These are phyloP conservation scores for Parastagonospora avenae DNA, from an alignment of 2,329 filamentous ascomycete genomes.

Conservation along the genomic window DNA sequence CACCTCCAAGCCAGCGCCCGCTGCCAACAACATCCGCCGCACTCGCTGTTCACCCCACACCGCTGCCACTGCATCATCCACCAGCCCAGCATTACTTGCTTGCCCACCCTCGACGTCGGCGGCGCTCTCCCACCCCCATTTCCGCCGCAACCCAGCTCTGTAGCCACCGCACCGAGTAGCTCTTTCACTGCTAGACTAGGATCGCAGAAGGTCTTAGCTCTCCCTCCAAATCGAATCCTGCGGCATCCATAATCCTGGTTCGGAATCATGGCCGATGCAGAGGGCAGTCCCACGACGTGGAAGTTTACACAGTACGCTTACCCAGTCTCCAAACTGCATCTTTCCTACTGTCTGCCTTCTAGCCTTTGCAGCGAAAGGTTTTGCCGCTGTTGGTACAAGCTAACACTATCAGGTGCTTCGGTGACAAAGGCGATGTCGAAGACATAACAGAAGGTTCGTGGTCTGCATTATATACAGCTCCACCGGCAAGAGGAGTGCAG, in stretches of 20 bases:
- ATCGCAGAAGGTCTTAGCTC: slow-evolving; percentile 17
- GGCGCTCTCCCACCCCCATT: slow-evolving; percentile 24
- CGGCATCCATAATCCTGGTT: slow-evolving; percentile 18
- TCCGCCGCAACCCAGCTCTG: slow-evolving; percentile 16
- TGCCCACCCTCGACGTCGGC: slow-evolving; percentile 35
- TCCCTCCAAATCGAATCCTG: slow-evolving; percentile 14
- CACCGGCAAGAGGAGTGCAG: neutral
- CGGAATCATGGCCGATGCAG: slow-evolving; percentile 90
- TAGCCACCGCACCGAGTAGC: slow-evolving; percentile 13
- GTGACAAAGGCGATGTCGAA: slow-evolving; percentile 98
- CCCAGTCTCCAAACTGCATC: neutral
- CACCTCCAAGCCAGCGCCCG: neutral
- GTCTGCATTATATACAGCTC: neutral
- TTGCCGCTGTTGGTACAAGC: slow-evolving; percentile 1
- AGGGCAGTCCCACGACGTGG: slow-evolving; percentile 94
- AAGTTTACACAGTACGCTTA: slow-evolving; percentile 96
- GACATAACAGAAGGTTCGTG: slow-evolving; percentile 90
- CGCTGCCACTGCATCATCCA: slow-evolving; percentile 35
- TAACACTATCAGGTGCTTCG: slow-evolving; percentile 79
- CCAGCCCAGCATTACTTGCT: slow-evolving; percentile 24
- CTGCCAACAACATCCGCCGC: slow-evolving; percentile 17
- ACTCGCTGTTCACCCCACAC: slow-evolving; percentile 25
- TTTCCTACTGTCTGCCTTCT: too few relatives aligned
- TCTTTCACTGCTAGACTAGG: slow-evolving; percentile 7
- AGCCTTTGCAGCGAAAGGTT: too few relatives aligned